Evolutionary conservation across 129 eudicot species (phyloP), one percentile per base, ranked within the genome.

Genomic region (Helianthus tuberosus): DNA sequence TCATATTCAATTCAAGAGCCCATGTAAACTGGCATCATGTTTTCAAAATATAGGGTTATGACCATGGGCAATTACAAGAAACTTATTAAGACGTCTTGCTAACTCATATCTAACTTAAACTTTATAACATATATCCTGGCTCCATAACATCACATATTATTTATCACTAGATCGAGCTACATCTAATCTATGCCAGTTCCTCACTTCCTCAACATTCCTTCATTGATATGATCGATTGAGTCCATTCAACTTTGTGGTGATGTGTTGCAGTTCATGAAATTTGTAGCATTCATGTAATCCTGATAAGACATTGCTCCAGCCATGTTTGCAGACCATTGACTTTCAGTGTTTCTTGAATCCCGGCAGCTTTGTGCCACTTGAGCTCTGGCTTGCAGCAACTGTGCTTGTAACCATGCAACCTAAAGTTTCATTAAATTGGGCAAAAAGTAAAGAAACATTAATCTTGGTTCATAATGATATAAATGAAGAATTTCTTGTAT

Each of bases 381-480:
- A 17, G 95, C 81, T 72, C 82, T 93, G 35, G 68, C 87, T 82
- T 93, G 98, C 96, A 89, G 86, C 71, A 93, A 47, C 72, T 93
- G 98, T 16, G 95, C 86, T 87, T 93, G 98, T 78, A 93, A 82
- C 64, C 79, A 85, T 62, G 98, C 82, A 77, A 93, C 98, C 98
- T 93, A 27, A 27, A 27, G 32, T 27, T 27, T 27, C 32, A 16
- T 54, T 67, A 54, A 15, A 41, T n/a, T 41, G 58, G 58, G 13
- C 15, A 41, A 16, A 41, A 20, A 71, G 9, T 17, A 8, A 5
- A 5, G 8, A 39, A 39, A 5, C 8, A 39, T 5, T 39, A 39
- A 39, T 38, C 46, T 6, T 39, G 46, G 8, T 39, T 39, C 46
- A 39, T 39, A 39, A 39, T 39, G 46, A 39, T 39, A 39, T 6